phyloP scores from a whole-genome alignment of 2,329 filamentous ascomycete genomes.

The Aspergillus fumigatiaffinis region DNA sequence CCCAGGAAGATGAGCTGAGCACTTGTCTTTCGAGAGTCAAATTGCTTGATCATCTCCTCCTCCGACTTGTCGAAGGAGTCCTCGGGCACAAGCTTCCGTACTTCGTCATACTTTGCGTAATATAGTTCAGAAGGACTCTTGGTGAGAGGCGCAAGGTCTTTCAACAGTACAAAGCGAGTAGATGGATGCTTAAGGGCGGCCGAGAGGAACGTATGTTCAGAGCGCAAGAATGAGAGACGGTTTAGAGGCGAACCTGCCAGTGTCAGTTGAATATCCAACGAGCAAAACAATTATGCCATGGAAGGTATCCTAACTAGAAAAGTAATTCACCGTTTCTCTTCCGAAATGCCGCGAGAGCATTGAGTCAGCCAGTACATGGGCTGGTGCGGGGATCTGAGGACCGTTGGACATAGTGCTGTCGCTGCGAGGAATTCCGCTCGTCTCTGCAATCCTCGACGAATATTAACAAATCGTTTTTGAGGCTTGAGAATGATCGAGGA shows the following conservation, averaged over 20 bases:
- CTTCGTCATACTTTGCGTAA: conserved; percentile 64
- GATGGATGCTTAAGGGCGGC: conserved; percentile 46
- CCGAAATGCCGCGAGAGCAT: conserved; percentile 48
- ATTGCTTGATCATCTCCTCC: conserved; percentile 66
- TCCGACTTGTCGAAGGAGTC: conserved; percentile 70
- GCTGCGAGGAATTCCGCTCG: neutral
- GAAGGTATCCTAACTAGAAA: conserved; percentile 39
- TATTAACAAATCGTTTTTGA: neutral
- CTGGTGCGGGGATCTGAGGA: conserved; percentile 52
- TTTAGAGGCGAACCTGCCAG: conserved; percentile 46
- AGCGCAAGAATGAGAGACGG: conserved; percentile 47
- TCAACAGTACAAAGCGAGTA: conserved; percentile 68
- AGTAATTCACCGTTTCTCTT: conserved; percentile 50
- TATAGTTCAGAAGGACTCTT: conserved; percentile 59
- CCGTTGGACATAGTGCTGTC: conserved; percentile 23
- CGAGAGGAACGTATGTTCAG: conserved; percentile 46
- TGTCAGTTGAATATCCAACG: neutral
- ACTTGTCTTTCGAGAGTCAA: conserved; percentile 64
- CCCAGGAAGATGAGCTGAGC: conserved; percentile 82
- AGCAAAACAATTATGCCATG: neutral
- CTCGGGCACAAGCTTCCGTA: conserved; percentile 65
- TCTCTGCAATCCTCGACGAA: neutral
- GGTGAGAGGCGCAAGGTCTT: conserved; percentile 71
- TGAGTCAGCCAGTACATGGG: conserved; percentile 57
- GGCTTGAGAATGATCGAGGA: neutral